Evolutionary conservation across 257 asterid species (phyloP).

Genomic region (Coffea eugenioides): DNA sequence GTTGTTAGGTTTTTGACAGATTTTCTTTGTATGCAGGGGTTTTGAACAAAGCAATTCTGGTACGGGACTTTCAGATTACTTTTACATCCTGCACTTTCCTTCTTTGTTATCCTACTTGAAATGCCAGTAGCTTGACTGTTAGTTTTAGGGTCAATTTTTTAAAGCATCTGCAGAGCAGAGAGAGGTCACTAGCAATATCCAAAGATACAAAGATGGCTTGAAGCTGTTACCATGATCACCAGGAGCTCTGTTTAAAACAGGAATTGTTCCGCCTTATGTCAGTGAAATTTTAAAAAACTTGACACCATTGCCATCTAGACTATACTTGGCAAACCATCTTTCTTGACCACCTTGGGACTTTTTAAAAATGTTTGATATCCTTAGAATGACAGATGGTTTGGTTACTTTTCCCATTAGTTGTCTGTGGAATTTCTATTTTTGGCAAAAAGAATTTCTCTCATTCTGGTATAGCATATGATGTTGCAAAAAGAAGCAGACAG

Average conservation of each 20-base stretch:
- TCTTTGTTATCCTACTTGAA: background rate
- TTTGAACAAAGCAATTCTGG: background rate
- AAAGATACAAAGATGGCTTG: too few relatives aligned
- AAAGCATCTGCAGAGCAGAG: background rate
- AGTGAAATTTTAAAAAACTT: background rate
- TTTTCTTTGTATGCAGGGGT: conserved; percentile 1
- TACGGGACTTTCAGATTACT: background rate
- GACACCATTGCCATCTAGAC: background rate
- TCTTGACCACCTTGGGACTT: background rate
- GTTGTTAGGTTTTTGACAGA: background rate
- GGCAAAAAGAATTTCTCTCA: background rate
- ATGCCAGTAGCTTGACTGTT: background rate
- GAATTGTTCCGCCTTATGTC: background rate
- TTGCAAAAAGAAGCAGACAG: background rate
- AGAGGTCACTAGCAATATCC: background rate
- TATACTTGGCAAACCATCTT: background rate
- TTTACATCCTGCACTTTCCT: conserved; percentile 1
- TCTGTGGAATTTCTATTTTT: background rate
- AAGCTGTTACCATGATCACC: background rate
- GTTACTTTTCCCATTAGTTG: background rate
- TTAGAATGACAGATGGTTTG: background rate
- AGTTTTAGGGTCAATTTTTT: background rate
- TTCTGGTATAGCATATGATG: background rate
- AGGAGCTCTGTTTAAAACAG: background rate
- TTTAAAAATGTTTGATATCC: too few relatives aligned